Conservation (phyloP, 768 basidiomycete genomes). For the Leccinum subtestaceum region DNA sequence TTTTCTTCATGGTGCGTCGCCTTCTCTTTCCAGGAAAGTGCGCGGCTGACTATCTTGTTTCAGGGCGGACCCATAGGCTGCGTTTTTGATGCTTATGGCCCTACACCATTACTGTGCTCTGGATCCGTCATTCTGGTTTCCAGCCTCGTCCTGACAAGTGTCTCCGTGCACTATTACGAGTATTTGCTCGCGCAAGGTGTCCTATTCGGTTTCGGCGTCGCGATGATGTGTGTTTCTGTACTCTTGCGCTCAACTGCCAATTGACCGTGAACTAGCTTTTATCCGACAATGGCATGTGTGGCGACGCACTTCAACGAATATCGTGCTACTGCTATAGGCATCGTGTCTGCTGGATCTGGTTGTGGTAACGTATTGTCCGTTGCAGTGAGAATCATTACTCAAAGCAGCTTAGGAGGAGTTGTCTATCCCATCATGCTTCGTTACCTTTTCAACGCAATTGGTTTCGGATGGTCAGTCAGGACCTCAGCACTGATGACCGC, state of each 20-base stretch:
- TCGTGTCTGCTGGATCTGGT: constrained; percentile 69
- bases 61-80: constrained; percentile 64
- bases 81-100: constrained; percentile 60
- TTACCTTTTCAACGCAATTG: constrained; percentile 50
- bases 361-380: constrained; percentile 39
- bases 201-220: constrained; percentile 63
- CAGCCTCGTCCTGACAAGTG: constrained; percentile 59
- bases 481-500: constrained; percentile 52
- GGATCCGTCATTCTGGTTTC: constrained; percentile 49
- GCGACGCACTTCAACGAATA: constrained; percentile 64
- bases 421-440: constrained; percentile 66
- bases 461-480: constrained; percentile 64
- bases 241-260: constrained; percentile 1
- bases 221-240: constrained; percentile 50
- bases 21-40: not conserved
- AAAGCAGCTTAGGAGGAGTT: constrained; percentile 51
- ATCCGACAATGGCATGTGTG: constrained; percentile 64
- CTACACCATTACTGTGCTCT: constrained; percentile 47
- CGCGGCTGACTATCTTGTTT: constrained; percentile 3
- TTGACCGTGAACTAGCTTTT: constrained; percentile 48
- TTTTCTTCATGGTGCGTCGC: constrained; percentile 62
- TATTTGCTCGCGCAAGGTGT: constrained; percentile 63
- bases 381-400: constrained; percentile 20
- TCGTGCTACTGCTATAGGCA: constrained; percentile 68
- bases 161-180: constrained; percentile 56